These are phyloP conservation scores for Rhodosorus marinus DNA, from an alignment of 23 red algal species.

Conservation along the genomic window DNA sequence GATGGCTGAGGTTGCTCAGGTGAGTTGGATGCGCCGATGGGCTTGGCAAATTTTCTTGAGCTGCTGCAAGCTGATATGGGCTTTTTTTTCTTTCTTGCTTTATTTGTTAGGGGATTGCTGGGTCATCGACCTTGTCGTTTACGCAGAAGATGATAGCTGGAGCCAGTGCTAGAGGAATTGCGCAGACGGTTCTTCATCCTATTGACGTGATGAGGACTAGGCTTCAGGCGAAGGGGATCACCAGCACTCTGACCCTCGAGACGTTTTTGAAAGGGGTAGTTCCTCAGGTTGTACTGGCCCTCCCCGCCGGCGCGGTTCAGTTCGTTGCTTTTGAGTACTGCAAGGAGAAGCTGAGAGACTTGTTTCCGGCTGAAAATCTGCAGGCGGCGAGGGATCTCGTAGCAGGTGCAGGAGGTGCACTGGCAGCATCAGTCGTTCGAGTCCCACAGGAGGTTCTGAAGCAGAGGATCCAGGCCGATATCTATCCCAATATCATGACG, in stretches of 20 bases:
- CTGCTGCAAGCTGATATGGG: too few species aligned
- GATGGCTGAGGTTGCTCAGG: too few species aligned
- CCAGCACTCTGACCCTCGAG: conserved; percentile 16
- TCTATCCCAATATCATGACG: conserved; percentile 78
- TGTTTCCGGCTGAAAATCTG: conserved; percentile 19
- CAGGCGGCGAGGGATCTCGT: conserved; percentile 40
- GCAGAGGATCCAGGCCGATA: conserved; percentile 91
- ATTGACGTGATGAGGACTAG: conserved; percentile 88
- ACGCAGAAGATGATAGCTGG: conserved; percentile 57
- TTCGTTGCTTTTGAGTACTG: conserved; percentile 80
- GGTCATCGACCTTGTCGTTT: too few species aligned
- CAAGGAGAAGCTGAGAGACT: conserved; percentile 35
- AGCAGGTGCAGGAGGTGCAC: conserved; percentile 64
- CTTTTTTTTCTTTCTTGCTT: too few species aligned
- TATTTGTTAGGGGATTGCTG: too few species aligned
- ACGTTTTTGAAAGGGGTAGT: conserved; percentile 89
- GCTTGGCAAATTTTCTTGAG: too few species aligned
- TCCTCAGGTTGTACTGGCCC: conserved; percentile 78
- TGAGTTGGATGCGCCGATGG: too few species aligned
- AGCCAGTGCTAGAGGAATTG: conserved; percentile 67
- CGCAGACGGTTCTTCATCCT: conserved; percentile 86
- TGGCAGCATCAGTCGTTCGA: conserved; percentile 56
- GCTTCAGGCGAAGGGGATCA: conserved; percentile 58
- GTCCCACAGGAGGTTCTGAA: conserved; percentile 98
- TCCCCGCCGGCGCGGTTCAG: conserved; percentile 85